A percentile compares a stretch with the other conserved stretches of the same genome.
Evolutionary conservation across 805 yeast species (phyloP).

Genomic region (Metschnikowia vanudenii): DNA sequence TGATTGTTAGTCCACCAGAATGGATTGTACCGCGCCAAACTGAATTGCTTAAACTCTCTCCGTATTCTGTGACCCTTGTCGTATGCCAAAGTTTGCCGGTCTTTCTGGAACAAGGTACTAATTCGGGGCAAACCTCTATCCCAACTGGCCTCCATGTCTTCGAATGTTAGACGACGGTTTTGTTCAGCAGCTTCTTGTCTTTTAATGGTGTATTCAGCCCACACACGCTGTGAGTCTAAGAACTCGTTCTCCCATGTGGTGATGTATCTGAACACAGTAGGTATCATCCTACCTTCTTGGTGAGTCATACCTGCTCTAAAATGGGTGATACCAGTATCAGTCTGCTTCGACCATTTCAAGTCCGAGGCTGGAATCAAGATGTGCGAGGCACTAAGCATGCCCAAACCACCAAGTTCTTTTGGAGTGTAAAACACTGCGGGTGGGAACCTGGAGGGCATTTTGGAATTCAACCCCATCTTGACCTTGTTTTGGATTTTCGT

Average conservation of each 20-base stretch:
- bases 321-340: conserved; percentile 92
- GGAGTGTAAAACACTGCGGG: conserved; percentile 99
- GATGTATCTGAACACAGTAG: conserved; percentile 89
- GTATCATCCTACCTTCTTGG: conserved; percentile 77
- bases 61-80: conserved; percentile 92
- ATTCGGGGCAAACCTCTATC: conserved; percentile 96
- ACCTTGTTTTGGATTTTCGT: conserved; percentile 92
- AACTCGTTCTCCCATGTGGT: conserved; percentile 98
- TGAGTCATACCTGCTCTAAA: conserved; percentile 92
- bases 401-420: conserved; percentile 94
- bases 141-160: conserved; percentile 93
- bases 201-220: conserved; percentile 95
- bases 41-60: conserved; percentile 71
- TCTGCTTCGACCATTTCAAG: conserved; percentile 85
- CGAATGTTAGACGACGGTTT: conserved; percentile 82
- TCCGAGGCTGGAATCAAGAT: conserved; percentile 93
- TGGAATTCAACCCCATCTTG: conserved; percentile 91
- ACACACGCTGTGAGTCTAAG: conserved; percentile 88
- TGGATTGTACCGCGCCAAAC: conserved; percentile 72
- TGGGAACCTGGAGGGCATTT: conserved; percentile 98
- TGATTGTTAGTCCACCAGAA: conserved; percentile 96
- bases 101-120: conserved; percentile 91
- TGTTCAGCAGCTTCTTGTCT: conserved; percentile 83
- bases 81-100: conserved; percentile 88
- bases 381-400: conserved; percentile 97